Evolutionary conservation across 176 grass and related monocot species (phyloP), one percentile per base, ranked within the genome.

Genomic region (Aegilops tauschii): DNA sequence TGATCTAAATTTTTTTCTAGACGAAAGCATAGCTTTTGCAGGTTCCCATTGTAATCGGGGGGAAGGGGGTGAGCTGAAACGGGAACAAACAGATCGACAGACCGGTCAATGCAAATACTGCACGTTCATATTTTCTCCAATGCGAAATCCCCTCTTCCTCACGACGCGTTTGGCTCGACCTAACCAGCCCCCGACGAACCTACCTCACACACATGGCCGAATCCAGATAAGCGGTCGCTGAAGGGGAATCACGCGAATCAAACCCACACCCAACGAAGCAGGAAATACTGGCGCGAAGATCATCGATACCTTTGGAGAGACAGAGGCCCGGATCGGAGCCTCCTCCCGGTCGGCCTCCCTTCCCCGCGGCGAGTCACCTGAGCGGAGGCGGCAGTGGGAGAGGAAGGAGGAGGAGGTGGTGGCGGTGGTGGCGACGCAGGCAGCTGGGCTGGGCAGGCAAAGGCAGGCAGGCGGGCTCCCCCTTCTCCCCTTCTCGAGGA

Each of bases 261-360:
- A 73, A 40, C 18, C 49, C 44, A 36, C 34, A 23, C 6, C 18
- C 5, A 67, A 73, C 3, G 18, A 77, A 72, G 44, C 31, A 66
- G 29, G 14, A 61, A 66, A 85, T 63, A 12, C 21, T 73, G 23
- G 76, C 39, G 67, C 44, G 28, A 49, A 84, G 78, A 61, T 52
- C 78, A 12, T 75, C 70, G 54, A 6, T 82, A 90, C 85, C 92
- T 93, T 93, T 70, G 34, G 6, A 25, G 28, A 45, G 71, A 47
- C 56, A 31, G 65, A 65, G 50, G 81, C 36, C 62, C 76, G 35
- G 65, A 62, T 52, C 30, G 65, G 79, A 45, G 77, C 20, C 80
- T 45, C 14, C 58, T 39, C 37, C 37, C 37, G 37, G 37, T 39
- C n/a, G 34, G 44, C 66, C 80, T 78, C 40, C 13, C 42, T 62